Percentiles rank a stretch among this genome's conserved stretches.
phyloP scores from a whole-genome alignment of 2,329 filamentous ascomycete species.

The Neonectria coccinea region DNA sequence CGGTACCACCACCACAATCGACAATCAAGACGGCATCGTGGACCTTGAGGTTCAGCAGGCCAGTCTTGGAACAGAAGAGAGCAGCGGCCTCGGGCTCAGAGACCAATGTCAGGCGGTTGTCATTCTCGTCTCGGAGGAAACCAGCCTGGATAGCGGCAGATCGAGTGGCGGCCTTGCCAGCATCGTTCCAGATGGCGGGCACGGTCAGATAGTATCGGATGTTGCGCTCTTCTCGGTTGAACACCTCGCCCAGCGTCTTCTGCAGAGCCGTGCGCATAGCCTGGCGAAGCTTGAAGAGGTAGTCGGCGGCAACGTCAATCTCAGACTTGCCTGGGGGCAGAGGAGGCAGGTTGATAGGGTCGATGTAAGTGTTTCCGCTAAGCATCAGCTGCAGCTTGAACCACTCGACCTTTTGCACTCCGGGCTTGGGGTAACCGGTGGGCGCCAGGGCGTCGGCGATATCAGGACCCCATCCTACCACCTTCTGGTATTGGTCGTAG shows the following conservation, averaged over 20 bases:
- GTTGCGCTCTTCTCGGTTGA: constrained; percentile 97
- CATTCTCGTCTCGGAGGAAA: constrained; percentile 96
- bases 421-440: constrained; percentile 96
- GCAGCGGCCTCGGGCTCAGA: constrained; percentile 97
- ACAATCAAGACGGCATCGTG: constrained; percentile 98
- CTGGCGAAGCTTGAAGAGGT: constrained; percentile 97
- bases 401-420: constrained; percentile 99
- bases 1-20: constrained; percentile 97
- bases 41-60: constrained; percentile 95
- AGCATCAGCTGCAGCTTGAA: constrained; percentile 99
- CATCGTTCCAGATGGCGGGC: constrained; percentile 99
- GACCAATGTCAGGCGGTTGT: constrained; percentile 93
- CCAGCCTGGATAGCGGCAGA: constrained; percentile 97
- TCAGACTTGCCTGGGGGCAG: constrained; percentile 98
- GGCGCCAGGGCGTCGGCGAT: constrained; percentile 96
- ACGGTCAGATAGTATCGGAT: constrained; percentile 98
- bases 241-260: constrained; percentile 96
- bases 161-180: constrained; percentile 95
- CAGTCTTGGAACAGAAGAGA: constrained; percentile 97
- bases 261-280: constrained; percentile 96
- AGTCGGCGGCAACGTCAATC: constrained; percentile 99
- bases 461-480: constrained; percentile 99
- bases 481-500: constrained; percentile 99
- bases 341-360: constrained; percentile 97
- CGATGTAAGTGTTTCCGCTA: constrained; percentile 98